Conservation (phyloP, 169 alveolate genomes). For the Plasmodium billcollinsi region DNA sequence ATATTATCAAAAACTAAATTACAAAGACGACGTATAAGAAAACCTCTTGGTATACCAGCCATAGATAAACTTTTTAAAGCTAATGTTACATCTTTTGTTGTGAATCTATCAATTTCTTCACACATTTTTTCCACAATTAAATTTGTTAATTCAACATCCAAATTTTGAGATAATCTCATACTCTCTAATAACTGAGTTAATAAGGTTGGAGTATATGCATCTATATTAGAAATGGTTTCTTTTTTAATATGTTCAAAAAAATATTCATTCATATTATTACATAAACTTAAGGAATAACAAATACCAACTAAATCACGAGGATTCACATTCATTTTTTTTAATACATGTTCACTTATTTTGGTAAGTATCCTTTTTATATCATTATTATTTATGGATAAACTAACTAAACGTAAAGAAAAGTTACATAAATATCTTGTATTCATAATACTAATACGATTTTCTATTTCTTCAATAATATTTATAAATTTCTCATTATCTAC, state of each 20-base stretch:
- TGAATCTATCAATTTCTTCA: slow-evolving; percentile 77
- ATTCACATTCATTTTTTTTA: slow-evolving; percentile 71
- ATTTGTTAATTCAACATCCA: slow-evolving; percentile 75
- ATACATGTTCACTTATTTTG: slow-evolving; percentile 60
- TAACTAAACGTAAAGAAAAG: slow-evolving; percentile 56
- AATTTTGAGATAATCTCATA: slow-evolving; percentile 76
- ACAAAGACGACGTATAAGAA: slow-evolving; percentile 70
- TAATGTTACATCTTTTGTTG: slow-evolving; percentile 71
- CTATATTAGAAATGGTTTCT: slow-evolving; percentile 72
- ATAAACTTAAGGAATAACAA: slow-evolving; percentile 69
- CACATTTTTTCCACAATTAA: slow-evolving; percentile 75
- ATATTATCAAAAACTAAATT: slow-evolving; percentile 73
- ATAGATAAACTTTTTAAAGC: slow-evolving; percentile 74
- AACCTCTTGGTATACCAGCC: slow-evolving; percentile 78
- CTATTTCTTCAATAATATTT: slow-evolving; percentile 70
- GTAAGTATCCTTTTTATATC: slow-evolving; percentile 65
- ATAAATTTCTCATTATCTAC: slow-evolving; percentile 68
- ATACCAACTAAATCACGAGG: slow-evolving; percentile 77
- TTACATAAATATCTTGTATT: slow-evolving; percentile 73
- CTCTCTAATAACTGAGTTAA: slow-evolving; percentile 76
- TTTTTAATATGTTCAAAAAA: slow-evolving; percentile 76
- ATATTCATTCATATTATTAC: slow-evolving; percentile 76
- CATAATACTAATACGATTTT: slow-evolving; percentile 69
- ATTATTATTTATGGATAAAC: slow-evolving; percentile 71
- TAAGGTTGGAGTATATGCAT: slow-evolving; percentile 77